A percentile compares a stretch with the other conserved stretches of the same genome.
These are phyloP conservation scores for Ilyonectria mors-panacis DNA, from an alignment of 2,329 filamentous ascomycete species.

Conservation along the genomic window DNA sequence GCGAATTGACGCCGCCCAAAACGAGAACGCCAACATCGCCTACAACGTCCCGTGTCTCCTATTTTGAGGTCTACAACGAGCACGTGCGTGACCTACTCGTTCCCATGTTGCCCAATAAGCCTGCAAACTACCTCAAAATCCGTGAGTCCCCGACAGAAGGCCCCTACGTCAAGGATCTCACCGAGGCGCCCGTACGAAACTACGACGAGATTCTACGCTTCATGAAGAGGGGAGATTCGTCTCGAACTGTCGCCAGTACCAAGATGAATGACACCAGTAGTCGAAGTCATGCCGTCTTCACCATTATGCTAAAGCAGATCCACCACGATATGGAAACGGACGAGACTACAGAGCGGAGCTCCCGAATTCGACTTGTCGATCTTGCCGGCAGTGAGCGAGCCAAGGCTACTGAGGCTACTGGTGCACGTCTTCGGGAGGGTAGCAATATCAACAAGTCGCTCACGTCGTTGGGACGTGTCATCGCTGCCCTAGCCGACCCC, in stretches of 20 bases:
- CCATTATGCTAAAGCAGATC: slow-evolving; percentile 97
- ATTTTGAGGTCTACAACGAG: slow-evolving; percentile 99
- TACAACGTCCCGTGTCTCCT: slow-evolving; percentile 97
- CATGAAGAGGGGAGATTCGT: slow-evolving; percentile 92
- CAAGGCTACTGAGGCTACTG: slow-evolving; percentile 95
- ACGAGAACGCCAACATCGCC: slow-evolving; percentile 90
- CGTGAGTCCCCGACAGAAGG: slow-evolving; percentile 95
- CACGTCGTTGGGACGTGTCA: slow-evolving; percentile 94
- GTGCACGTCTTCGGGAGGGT: slow-evolving; percentile 90
- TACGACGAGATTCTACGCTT: slow-evolving; percentile 89
- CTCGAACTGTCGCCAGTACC: slow-evolving; percentile 90
- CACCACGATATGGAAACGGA: slow-evolving; percentile 98
- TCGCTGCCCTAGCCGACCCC: slow-evolving; percentile 86
- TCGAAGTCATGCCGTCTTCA: slow-evolving; percentile 97
- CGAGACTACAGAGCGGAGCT: slow-evolving; percentile 94
- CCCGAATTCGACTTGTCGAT: slow-evolving; percentile 94
- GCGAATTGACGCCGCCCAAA: slow-evolving; percentile 83
- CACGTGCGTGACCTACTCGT: slow-evolving; percentile 95
- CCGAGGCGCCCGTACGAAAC: slow-evolving; percentile 90
- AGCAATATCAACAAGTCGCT: slow-evolving; percentile 99
- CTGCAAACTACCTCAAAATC: slow-evolving; percentile 95
- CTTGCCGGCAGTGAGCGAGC: slow-evolving; percentile 95
- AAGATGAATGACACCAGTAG: slow-evolving; percentile 99
- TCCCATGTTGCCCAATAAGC: slow-evolving; percentile 77
- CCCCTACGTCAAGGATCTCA: slow-evolving; percentile 96